Conservation (phyloP, 2,329 filamentous ascomycete species). For the Golovinomyces cichoracearum region DNA sequence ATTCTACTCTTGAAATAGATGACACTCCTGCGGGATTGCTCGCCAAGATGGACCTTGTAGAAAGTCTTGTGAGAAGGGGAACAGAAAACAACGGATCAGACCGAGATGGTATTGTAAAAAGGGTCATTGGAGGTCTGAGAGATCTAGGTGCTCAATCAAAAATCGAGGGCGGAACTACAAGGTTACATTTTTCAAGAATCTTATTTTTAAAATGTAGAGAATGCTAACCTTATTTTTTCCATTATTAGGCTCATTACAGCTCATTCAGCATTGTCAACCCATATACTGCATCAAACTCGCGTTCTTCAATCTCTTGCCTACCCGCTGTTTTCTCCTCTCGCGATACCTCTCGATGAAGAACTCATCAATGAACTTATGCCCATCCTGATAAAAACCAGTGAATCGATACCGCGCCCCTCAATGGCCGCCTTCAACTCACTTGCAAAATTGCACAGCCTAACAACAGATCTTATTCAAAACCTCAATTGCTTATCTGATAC, state of each 20-base stretch:
- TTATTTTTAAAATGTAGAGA: background rate
- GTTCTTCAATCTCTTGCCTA: constrained; percentile 49
- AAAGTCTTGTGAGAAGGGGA: constrained; percentile 39
- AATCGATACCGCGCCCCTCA: constrained; percentile 38
- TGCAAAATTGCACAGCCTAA: constrained; percentile 41
- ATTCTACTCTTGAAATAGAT: constrained; percentile 42
- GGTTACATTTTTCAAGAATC: constrained; percentile 20
- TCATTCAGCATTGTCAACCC: constrained; percentile 46
- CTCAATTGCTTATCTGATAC: constrained; percentile 73
- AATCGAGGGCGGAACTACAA: constrained; percentile 45
- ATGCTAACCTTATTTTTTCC: background rate
- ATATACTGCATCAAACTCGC: constrained; percentile 50
- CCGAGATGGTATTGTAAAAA: constrained; percentile 37
- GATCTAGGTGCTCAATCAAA: constrained; percentile 48
- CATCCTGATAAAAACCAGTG: constrained; percentile 35
- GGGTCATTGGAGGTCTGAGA: constrained; percentile 41
- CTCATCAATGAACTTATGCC: constrained; percentile 44
- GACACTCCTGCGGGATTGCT: constrained; percentile 41
- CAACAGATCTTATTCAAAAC: constrained; percentile 48
- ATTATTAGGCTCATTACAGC: constrained; percentile 41
- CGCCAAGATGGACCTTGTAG: constrained; percentile 44
- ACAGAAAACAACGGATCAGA: constrained; percentile 39
- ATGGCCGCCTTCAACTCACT: constrained; percentile 39
- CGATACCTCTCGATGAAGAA: constrained; percentile 33
- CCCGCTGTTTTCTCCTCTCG: constrained; percentile 41